phyloP scores from a whole-genome alignment of 371 early-diverging fungal species.

The Lichtheimia hyalospora region DNA sequence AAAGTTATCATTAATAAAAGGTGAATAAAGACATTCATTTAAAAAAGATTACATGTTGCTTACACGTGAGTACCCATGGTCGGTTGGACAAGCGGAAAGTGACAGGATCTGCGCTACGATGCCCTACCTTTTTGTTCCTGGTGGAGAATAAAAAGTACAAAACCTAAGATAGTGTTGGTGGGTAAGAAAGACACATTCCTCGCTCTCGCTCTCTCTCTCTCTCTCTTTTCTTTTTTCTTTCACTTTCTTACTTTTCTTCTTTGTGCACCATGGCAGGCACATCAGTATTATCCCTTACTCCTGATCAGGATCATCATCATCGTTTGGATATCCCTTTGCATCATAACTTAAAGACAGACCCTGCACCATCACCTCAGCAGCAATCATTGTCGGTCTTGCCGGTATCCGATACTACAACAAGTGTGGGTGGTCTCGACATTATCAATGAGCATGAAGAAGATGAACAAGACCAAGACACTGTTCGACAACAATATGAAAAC shows the following conservation, averaged over 20 bases:
- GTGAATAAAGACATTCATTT: too few species aligned
- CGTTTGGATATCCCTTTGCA: constrained; percentile 15
- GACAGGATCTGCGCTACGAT: too few species aligned
- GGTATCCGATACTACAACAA: background rate
- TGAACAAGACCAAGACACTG: constrained; percentile 5
- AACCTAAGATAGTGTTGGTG: too few species aligned
- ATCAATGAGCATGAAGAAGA: constrained; percentile 25
- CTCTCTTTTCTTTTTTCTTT: background rate
- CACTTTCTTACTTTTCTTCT: background rate
- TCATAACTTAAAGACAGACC: constrained; percentile 10
- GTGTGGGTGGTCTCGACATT: constrained; percentile 19
- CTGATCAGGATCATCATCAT: constrained; percentile 11
- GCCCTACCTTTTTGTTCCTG: too few species aligned
- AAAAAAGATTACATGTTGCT: too few species aligned
- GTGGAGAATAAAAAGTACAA: too few species aligned
- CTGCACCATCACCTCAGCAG: too few species aligned
- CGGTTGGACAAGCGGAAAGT: too few species aligned
- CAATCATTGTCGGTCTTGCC: too few species aligned
- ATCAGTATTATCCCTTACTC: constrained; percentile 17
- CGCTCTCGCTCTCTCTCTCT: background rate
- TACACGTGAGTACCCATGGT: too few species aligned
- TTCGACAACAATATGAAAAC: constrained; percentile 37
- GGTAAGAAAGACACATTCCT: background rate
- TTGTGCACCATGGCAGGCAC: constrained; percentile 16
- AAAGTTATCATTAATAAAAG: too few species aligned